phyloP scores from a whole-genome alignment of 1,284 basidiomycete genomes.

The Porogramme epimiltina region DNA sequence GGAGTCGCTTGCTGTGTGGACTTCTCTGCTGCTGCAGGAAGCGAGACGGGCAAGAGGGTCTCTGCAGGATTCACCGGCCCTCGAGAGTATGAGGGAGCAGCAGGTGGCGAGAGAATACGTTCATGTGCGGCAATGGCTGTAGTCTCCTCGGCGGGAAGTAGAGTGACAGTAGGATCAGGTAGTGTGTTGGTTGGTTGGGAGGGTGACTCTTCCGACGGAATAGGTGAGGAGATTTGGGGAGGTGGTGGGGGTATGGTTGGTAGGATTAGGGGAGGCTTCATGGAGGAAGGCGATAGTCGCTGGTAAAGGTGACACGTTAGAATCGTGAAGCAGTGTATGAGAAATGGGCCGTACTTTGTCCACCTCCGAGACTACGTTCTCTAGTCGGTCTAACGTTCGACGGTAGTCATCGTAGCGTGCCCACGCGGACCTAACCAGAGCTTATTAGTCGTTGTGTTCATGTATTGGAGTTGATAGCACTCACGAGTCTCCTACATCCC shows the following conservation, averaged over 20 bases:
- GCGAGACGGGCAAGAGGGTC: constrained; percentile 28
- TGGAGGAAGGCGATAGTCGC: constrained; percentile 40
- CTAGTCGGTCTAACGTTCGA: constrained; percentile 53
- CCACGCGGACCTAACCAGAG: constrained; percentile 1
- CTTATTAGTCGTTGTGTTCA: too few relatives aligned
- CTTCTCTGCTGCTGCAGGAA: constrained; percentile 24
- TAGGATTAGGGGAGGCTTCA: constrained; percentile 39
- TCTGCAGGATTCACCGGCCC: constrained; percentile 20
- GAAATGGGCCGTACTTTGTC: constrained; percentile 43
- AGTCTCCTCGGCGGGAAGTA: constrained; percentile 18
- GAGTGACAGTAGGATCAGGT: constrained; percentile 16
- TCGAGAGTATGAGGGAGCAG: constrained; percentile 14
- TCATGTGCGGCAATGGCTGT: constrained; percentile 27
- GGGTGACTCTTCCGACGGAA: constrained; percentile 2
- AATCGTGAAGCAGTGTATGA: neutral
- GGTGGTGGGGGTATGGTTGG: constrained; percentile 29
- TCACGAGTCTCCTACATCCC: constrained; percentile 44
- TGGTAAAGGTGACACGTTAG: constrained; percentile 14
- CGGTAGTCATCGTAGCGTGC: constrained; percentile 43
- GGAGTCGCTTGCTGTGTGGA: constrained; percentile 42
- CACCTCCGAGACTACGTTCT: constrained; percentile 49
- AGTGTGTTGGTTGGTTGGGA: constrained; percentile 11
- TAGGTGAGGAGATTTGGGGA: constrained; percentile 29
- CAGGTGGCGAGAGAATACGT: constrained; percentile 36
- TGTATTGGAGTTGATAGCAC: constrained; percentile 24